phyloP scores from a whole-genome alignment of 768 basidiomycete species.

The Tephrocybe sp. region DNA sequence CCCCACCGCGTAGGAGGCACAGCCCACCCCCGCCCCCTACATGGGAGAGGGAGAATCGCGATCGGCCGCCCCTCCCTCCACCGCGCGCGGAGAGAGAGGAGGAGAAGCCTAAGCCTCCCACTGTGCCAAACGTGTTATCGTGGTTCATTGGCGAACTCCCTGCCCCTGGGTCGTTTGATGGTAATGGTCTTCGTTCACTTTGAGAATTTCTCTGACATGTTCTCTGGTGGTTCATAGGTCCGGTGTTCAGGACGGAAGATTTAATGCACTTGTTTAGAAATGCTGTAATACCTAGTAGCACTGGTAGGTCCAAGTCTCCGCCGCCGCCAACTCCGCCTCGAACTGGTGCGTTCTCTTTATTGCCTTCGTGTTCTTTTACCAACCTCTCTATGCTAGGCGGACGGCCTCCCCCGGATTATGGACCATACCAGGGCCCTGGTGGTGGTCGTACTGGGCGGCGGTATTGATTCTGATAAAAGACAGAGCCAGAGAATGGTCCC shows the following conservation, averaged over 20 bases:
- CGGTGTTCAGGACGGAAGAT: slow-evolving; percentile 88
- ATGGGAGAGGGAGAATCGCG: slow-evolving; percentile 12
- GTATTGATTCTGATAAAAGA: slow-evolving; percentile 20
- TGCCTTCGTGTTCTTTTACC: neutral
- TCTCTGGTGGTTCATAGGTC: slow-evolving; percentile 57
- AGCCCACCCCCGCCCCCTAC: slow-evolving; percentile 7
- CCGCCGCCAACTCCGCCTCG: slow-evolving; percentile 57
- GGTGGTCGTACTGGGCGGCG: slow-evolving; percentile 28
- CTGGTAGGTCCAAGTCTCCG: slow-evolving; percentile 53
- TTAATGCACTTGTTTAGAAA: slow-evolving; percentile 83
- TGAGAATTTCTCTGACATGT: too few relatives aligned
- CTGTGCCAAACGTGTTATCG: slow-evolving; percentile 11
- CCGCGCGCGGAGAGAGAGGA: slow-evolving; percentile 12
- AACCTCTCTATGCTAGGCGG: slow-evolving; percentile 39
- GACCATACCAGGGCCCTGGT: slow-evolving; percentile 79
- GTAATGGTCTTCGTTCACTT: slow-evolving; percentile 49
- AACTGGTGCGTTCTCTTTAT: slow-evolving; percentile 33
- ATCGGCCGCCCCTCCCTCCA: slow-evolving; percentile 10
- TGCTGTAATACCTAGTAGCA: slow-evolving; percentile 77
- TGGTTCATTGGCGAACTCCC: slow-evolving; percentile 17
- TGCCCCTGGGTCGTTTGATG: slow-evolving; percentile 71
- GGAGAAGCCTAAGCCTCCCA: slow-evolving; percentile 9
- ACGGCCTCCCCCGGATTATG: slow-evolving; percentile 83
- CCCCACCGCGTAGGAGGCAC: slow-evolving; percentile 2
- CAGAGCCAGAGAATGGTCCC: too few relatives aligned